Percentiles rank a stretch among this genome's conserved stretches.
phyloP scores from a whole-genome alignment of 352 stramenopile species.

The Phytophthora agathidicida region DNA sequence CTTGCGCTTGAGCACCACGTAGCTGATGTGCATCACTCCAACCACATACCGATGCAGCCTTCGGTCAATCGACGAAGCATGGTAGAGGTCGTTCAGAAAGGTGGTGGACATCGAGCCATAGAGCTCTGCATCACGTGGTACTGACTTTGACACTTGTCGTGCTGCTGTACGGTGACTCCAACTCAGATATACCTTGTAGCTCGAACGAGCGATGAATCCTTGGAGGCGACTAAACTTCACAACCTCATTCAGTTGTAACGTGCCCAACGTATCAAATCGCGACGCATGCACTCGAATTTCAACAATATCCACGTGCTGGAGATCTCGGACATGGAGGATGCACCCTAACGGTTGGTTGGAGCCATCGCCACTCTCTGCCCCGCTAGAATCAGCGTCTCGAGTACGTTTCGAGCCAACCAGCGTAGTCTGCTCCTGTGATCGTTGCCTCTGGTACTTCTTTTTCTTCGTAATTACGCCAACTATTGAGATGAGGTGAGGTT shows the following conservation, averaged over 20 bases:
- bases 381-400: not conserved
- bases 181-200: conserved; percentile 68
- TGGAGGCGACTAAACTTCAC: conserved; percentile 67
- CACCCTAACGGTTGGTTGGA: conserved; percentile 30
- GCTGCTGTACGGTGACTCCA: conserved; percentile 50
- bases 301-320: conserved; percentile 47
- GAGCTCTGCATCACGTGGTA: conserved; percentile 36
- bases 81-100: conserved; percentile 57
- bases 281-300: conserved; percentile 54
- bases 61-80: conserved; percentile 42
- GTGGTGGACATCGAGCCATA: conserved; percentile 46
- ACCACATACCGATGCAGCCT: conserved; percentile 65
- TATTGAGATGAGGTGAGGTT: conserved; percentile 39
- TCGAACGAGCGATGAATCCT: conserved; percentile 57
- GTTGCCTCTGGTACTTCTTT: conserved; percentile 36
- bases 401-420: conserved; percentile 13
- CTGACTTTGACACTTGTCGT: conserved; percentile 2
- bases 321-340: conserved; percentile 47
- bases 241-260: conserved; percentile 35
- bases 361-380: not conserved
- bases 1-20: conserved; percentile 75
- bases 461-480: conserved; percentile 41
- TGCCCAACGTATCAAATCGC: conserved; percentile 42
- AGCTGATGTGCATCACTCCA: conserved; percentile 75
- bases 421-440: conserved; percentile 2